phyloP scores from a whole-genome alignment of 1,284 basidiomycete species.

The Ganoderma sinense region DNA sequence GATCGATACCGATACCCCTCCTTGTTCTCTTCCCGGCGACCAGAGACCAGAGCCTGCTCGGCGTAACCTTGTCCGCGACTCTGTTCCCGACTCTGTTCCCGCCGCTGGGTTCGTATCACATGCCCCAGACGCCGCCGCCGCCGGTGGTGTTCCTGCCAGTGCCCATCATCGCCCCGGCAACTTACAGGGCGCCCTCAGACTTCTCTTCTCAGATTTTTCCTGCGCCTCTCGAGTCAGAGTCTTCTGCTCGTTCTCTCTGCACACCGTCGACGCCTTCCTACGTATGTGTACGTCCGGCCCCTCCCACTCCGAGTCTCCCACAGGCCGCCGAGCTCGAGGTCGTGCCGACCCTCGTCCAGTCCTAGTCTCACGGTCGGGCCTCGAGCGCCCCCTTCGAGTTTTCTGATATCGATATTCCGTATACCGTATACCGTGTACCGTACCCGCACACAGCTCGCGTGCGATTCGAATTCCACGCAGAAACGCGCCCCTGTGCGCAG shows the following conservation, averaged over 20 bases:
- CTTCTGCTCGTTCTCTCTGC: neutral
- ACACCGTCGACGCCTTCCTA: neutral
- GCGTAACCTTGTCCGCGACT: neutral
- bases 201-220: too few relatives aligned
- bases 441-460: neutral
- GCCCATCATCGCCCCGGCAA: neutral
- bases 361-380: neutral
- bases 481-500: neutral
- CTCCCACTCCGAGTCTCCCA: too few relatives aligned
- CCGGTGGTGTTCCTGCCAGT: neutral
- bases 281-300: neutral
- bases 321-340: neutral
- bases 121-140: neutral
- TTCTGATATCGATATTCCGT: too few relatives aligned
- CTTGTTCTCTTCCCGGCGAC: neutral
- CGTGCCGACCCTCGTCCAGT: neutral
- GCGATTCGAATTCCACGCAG: neutral
- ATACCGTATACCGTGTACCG: too few relatives aligned
- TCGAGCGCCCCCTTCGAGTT: neutral
- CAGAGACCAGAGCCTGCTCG: neutral
- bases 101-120: neutral
- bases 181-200: neutral
- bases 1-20: neutral
- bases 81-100: neutral
- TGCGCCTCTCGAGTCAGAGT: too few relatives aligned